These are phyloP conservation scores for Apostasia shenzhenica DNA, from an alignment of 106 monocot species.

Conservation along the genomic window DNA sequence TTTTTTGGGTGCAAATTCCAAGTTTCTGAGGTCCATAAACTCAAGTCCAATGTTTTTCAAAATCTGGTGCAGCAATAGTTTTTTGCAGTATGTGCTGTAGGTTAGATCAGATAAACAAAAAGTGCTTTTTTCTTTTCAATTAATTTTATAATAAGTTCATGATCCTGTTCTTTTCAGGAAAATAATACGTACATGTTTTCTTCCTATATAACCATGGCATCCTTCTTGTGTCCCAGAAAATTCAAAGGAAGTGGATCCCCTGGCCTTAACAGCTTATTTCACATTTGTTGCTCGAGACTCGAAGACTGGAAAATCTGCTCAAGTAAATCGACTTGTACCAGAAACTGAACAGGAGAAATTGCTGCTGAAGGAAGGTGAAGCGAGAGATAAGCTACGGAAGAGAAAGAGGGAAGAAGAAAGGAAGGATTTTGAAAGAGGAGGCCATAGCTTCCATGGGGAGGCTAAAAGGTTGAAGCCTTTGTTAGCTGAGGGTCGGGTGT, in stretches of 20 bases:
- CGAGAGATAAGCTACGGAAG: slow-evolving; percentile 59
- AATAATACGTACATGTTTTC: not conserved
- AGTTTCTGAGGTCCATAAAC: no score
- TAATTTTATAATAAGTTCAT: not conserved
- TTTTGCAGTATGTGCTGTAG: not conserved
- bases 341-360: slow-evolving; percentile 70
- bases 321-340: slow-evolving; percentile 77
- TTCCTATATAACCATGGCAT: not conserved
- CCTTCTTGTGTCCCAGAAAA: slow-evolving; percentile 28
- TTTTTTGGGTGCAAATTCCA: no score
- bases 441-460: slow-evolving; percentile 40
- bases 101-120: no score
- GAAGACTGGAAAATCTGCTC: slow-evolving; percentile 82
- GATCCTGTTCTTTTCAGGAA: no score
- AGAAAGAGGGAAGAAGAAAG: slow-evolving; percentile 64
- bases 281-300: slow-evolving; percentile 96
- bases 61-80: not conserved
- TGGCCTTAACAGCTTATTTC: slow-evolving; percentile 86
- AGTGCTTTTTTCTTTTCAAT: not conserved
- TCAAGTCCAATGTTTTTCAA: not conserved
- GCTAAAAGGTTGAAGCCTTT: slow-evolving; percentile 44
- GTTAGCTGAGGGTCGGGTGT: slow-evolving; percentile 78
- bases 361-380: slow-evolving; percentile 59
- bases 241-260: slow-evolving; percentile 28
- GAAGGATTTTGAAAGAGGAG: slow-evolving; percentile 49